Evolutionary conservation across 306 rosid genomes (phyloP).

Genomic region (Cajanus cajan): DNA sequence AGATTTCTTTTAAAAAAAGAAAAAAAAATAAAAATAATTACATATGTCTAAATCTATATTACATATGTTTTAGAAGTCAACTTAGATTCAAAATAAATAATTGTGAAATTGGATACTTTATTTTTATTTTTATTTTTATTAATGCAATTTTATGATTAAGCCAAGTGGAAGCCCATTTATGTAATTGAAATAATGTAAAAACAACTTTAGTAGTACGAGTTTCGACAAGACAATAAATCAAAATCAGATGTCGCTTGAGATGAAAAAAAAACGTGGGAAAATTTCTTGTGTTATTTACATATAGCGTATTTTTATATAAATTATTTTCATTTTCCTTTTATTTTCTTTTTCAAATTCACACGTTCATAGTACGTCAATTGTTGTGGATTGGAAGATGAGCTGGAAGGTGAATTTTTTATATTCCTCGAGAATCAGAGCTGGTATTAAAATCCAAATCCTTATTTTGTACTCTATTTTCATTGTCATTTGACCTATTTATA

Average conservation of each 20-base stretch:
- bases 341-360: too few relatives aligned
- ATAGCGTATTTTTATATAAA: too few relatives aligned
- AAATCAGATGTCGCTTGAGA: too few relatives aligned
- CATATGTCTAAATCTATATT: too few relatives aligned
- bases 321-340: too few relatives aligned
- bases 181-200: neutral
- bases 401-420: neutral
- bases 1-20: too few relatives aligned
- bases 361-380: too few relatives aligned
- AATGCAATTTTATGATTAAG: neutral
- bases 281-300: too few relatives aligned
- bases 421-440: neutral
- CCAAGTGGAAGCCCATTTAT: neutral
- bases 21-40: too few relatives aligned
- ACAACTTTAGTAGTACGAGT: neutral
- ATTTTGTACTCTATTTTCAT: neutral
- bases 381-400: too few relatives aligned
- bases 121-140: neutral
- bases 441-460: slow-evolving; percentile 17
- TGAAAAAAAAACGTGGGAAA: too few relatives aligned
- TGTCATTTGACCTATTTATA: slow-evolving; percentile 8
- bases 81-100: neutral
- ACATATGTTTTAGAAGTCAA: neutral
- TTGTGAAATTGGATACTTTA: neutral
- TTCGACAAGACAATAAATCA: too few relatives aligned